Conservation (phyloP, 179 eudicot genomes). For the Beta corolliflora region DNA sequence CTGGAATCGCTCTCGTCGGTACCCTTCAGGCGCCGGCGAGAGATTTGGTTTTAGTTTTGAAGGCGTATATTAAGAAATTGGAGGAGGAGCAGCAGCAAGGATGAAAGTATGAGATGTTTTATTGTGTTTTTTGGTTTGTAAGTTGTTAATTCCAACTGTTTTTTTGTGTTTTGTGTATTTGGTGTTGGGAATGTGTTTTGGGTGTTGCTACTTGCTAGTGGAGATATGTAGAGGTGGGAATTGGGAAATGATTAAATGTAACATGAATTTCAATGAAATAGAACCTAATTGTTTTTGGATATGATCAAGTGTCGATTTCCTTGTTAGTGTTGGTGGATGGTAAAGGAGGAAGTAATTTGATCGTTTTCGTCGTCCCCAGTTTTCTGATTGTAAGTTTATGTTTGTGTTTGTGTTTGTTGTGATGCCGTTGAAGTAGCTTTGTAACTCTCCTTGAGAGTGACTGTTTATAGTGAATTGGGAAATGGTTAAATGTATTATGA, state of each 20-base stretch:
- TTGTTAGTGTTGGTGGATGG: background rate
- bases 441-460: background rate
- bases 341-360: background rate
- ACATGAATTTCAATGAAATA: slow-evolving; percentile 13
- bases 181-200: slow-evolving; percentile 2
- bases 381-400: background rate
- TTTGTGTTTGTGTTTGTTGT: background rate
- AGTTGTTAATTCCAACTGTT: background rate
- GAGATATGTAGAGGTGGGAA: slow-evolving; percentile 12
- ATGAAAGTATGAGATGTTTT: slow-evolving; percentile 17
- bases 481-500: slow-evolving; percentile 11
- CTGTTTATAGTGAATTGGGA: background rate
- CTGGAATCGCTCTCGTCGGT: slow-evolving; percentile 60
- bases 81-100: slow-evolving; percentile 55
- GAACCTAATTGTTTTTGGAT: background rate
- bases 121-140: slow-evolving; percentile 11
- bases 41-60: slow-evolving; percentile 65
- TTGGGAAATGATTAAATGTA: slow-evolving; percentile 7
- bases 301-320: background rate
- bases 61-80: slow-evolving; percentile 78
- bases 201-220: background rate
- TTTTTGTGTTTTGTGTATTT: background rate
- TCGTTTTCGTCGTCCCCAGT: background rate
- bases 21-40: slow-evolving; percentile 86
- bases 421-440: too few relatives aligned